phyloP scores from a whole-genome alignment of 192 early-diverging fungal species.

The Coemansia guatemalensis region DNA sequence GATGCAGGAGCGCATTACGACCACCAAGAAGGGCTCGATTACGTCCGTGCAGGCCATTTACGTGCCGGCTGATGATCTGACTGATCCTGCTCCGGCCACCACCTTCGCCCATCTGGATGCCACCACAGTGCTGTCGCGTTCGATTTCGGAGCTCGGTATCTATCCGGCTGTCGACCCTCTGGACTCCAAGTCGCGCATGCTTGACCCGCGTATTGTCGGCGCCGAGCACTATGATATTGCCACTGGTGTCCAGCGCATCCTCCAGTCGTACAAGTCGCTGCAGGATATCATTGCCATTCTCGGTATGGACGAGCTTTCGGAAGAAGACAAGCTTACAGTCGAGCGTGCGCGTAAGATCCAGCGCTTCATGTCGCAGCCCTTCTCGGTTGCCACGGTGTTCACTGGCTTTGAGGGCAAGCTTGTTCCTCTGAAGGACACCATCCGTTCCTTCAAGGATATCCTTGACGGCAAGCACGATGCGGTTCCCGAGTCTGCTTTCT shows the following conservation, averaged over 20 bases:
- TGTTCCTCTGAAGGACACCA: conserved; percentile 87
- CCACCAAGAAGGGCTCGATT: conserved; percentile 99
- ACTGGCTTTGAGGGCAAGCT: conserved; percentile 97
- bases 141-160: conserved; percentile 98
- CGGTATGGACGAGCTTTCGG: conserved; percentile 99
- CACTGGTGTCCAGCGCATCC: conserved; percentile 91
- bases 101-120: conserved; percentile 99
- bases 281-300: conserved; percentile 99
- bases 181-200: conserved; percentile 97
- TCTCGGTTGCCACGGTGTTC: conserved; percentile 95
- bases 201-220: conserved; percentile 96
- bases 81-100: conserved; percentile 98
- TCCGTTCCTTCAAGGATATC: conserved; percentile 97
- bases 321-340: conserved; percentile 98
- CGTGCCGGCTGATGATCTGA: conserved; percentile 99
- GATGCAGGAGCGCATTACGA: conserved; percentile 99
- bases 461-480: conserved; percentile 95
- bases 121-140: conserved; percentile 98
- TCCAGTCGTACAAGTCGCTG: conserved; percentile 98
- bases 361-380: conserved; percentile 98
- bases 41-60: conserved; percentile 98
- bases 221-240: conserved; percentile 92
- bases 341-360: conserved; percentile 99
- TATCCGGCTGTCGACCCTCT: conserved; percentile 99
- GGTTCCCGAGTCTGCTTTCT: conserved; percentile 95